Evolutionary conservation across 192 early-diverging fungal genomes (phyloP).

Genomic region (Dissophora ornata): DNA sequence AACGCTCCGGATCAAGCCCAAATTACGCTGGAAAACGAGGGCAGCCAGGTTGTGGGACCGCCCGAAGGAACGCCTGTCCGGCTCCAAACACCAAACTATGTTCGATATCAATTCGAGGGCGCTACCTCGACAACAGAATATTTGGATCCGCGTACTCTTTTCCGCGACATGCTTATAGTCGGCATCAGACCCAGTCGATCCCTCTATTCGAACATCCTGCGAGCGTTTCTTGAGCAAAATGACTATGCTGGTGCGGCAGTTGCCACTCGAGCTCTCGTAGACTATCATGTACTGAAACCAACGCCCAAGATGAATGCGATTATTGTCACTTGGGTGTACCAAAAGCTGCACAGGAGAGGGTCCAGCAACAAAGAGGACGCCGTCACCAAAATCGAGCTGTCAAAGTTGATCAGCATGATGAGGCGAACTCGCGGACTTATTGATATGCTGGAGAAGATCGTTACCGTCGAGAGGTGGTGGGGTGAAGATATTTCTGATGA

Average conservation of each 20-base stretch:
- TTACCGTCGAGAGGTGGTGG: neutral
- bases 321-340: slow-evolving; percentile 26
- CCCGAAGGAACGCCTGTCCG: neutral
- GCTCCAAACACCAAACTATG: neutral
- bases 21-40: slow-evolving; percentile 14
- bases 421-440: slow-evolving; percentile 29
- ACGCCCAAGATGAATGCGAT: slow-evolving; percentile 50
- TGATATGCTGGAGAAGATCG: slow-evolving; percentile 35
- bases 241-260: slow-evolving; percentile 38
- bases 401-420: slow-evolving; percentile 29
- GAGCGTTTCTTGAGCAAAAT: slow-evolving; percentile 29
- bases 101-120: slow-evolving; percentile 25
- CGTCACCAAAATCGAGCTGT: slow-evolving; percentile 4
- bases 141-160: slow-evolving; percentile 23
- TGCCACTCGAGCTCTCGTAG: slow-evolving; percentile 24
- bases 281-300: slow-evolving; percentile 25
- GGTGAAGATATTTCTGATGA: neutral
- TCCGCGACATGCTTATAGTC: slow-evolving; percentile 50
- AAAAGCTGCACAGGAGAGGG: slow-evolving; percentile 22
- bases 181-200: slow-evolving; percentile 31
- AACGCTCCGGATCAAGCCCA: slow-evolving; percentile 1
- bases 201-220: slow-evolving; percentile 38
- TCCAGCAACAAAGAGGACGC: slow-evolving; percentile 4
- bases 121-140: slow-evolving; percentile 7
- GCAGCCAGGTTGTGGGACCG: neutral